Percentiles rank a stretch among this genome's conserved stretches.
Conservation (phyloP, 441 rosid genomes). For the Populus hybrid region DNA sequence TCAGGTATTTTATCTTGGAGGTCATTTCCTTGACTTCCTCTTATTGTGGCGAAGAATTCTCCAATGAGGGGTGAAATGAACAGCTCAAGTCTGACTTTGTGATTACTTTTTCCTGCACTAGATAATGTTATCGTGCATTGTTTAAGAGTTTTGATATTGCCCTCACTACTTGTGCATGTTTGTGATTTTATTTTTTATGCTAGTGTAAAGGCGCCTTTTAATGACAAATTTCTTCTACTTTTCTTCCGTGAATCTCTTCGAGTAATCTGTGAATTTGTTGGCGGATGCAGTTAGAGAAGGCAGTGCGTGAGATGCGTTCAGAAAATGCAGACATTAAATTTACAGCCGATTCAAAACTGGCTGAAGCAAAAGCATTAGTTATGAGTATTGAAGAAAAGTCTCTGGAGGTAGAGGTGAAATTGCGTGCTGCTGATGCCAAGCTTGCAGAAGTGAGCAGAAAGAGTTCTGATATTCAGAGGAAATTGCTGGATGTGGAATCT, state of each 20-base stretch:
- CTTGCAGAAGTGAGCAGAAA: slow-evolving; percentile 93
- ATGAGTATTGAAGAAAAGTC: slow-evolving; percentile 78
- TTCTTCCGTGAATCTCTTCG: not conserved
- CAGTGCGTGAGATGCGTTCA: slow-evolving; percentile 75
- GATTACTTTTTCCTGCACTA: not conserved
- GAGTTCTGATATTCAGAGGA: slow-evolving; percentile 78
- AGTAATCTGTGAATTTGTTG: too few species aligned
- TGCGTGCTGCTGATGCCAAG: slow-evolving; percentile 82
- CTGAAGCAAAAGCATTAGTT: slow-evolving; percentile 83
- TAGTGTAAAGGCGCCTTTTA: not conserved
- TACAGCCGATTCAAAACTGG: slow-evolving; percentile 82
- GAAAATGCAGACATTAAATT: slow-evolving; percentile 90
- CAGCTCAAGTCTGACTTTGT: too few species aligned
- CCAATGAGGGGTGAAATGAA: too few species aligned
- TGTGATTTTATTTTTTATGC: not conserved
- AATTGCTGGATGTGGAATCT: slow-evolving; percentile 71
- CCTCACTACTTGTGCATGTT: not conserved
- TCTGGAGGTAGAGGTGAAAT: slow-evolving; percentile 75
- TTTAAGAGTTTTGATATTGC: not conserved
- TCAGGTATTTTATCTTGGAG: not conserved
- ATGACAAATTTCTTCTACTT: not conserved
- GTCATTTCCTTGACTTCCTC: not conserved
- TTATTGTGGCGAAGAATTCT: too few species aligned
- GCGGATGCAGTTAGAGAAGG: slow-evolving; percentile 61
- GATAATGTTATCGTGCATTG: not conserved